Base-by-base conservation (phyloP, 768 basidiomycete genomes). In the Kondoa malvinella region DNA sequence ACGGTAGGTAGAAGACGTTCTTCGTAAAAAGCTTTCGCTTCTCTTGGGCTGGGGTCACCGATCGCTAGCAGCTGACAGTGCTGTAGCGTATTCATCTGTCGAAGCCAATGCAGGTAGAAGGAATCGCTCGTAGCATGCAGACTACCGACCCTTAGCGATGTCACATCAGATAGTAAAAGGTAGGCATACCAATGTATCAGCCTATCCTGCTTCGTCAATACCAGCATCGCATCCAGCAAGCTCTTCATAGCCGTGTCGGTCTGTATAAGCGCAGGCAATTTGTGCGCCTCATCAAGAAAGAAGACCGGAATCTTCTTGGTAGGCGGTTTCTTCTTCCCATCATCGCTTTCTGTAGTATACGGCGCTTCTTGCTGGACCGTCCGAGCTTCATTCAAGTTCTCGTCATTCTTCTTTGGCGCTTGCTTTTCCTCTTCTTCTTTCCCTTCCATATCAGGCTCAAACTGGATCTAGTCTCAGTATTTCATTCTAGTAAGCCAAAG, bases 211-310 rank as follows among this genome's bases (percentile, higher is more conserved):
- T 90, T 89, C 33, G 89, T 89, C 66, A 90, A 78, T 16, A 89
- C 88, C 25, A 89, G 83, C 83, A 89, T 87, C 15, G 87, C 86
- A 73, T 90, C 89, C 34, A 91, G 81, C 17, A 91, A 77, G 70
- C 84, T 85, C 75, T 89, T 90, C 86, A 91, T 88, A 1, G 87
- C 83, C 32, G 87, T 87, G 1, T 81, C 80, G 0, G 87, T 88
- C 71, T 87, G 84, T 56, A 89, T 87, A 57, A 89, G 79, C 3
- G 84, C 81, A 0, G 87, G 60, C 84, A 89, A 73, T 76, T 86
- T 87, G 74, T 91, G 89, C 1, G 88, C 87, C 75, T 91, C 89
- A 70, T 91, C 89, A 69, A 91, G 83, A 75, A 90, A 87, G 67
- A 90, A 81, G 15, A 87, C 86, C 0, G 87, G 87, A 74, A 86